These are phyloP conservation scores for Aspergillus incahuasiensis DNA, from an alignment of 495 filamentous ascomycete genomes.

Conservation along the genomic window DNA sequence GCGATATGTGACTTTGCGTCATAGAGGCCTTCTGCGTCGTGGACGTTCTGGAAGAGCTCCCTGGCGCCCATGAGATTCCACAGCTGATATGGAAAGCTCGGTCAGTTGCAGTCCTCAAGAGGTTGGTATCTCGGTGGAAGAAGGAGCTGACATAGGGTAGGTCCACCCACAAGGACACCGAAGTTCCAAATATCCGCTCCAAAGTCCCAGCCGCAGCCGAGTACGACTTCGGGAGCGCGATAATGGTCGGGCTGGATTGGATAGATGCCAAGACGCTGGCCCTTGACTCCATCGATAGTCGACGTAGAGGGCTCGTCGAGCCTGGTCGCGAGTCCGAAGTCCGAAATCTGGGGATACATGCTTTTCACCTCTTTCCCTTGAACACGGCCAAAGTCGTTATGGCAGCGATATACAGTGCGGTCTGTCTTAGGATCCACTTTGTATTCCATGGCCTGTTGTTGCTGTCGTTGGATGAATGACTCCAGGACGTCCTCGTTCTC, in stretches of 20 bases:
- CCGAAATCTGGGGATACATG: conserved; percentile 59
- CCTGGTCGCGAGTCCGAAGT: conserved; percentile 74
- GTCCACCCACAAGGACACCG: conserved; percentile 39
- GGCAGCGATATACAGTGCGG: conserved; percentile 12
- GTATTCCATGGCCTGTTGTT: conserved; percentile 24
- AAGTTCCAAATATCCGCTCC: conserved; percentile 36
- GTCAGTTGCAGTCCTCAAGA: too few relatives aligned
- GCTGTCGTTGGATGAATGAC: conserved; percentile 17
- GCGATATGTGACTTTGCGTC: conserved; percentile 34
- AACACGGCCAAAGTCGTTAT: conserved; percentile 25
- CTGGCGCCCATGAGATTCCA: conserved; percentile 40
- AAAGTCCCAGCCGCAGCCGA: conserved; percentile 30
- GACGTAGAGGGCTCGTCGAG: conserved; percentile 11
- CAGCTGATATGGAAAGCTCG: conserved; percentile 5
- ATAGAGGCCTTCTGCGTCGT: conserved; percentile 14
- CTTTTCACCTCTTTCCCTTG: conserved; percentile 13
- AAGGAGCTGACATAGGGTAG: too few relatives aligned
- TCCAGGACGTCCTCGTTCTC: conserved; percentile 29
- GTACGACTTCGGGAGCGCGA: conserved; percentile 35
- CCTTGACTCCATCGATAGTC: not conserved
- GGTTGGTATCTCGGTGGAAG: too few relatives aligned
- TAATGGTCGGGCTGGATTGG: conserved; percentile 35
- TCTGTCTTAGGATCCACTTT: conserved; percentile 14
- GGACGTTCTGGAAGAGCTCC: conserved; percentile 33
- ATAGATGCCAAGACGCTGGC: conserved; percentile 14